Conservation (phyloP, 768 basidiomycete genomes). For the Sutorius australiensis region DNA sequence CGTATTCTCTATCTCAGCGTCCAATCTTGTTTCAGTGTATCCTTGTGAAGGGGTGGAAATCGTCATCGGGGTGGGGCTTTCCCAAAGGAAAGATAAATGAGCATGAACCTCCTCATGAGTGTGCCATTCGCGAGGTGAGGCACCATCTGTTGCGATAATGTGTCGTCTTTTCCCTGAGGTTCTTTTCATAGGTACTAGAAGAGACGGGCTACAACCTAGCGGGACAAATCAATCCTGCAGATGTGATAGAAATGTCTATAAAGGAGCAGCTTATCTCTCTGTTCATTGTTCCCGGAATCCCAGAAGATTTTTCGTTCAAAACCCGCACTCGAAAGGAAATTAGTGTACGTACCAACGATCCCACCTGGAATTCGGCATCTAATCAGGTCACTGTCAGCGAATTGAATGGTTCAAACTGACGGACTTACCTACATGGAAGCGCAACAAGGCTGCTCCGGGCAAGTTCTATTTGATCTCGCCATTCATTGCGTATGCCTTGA, state of each 20-base stretch:
- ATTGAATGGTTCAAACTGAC: conserved; percentile 93
- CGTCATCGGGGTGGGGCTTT: conserved; percentile 97
- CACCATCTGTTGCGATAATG: background rate
- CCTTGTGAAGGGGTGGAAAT: conserved; percentile 98
- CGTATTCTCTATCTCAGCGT: conserved; percentile 7
- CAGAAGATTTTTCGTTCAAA: conserved; percentile 84
- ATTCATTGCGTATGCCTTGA: conserved; percentile 70
- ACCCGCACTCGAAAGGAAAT: conserved; percentile 98
- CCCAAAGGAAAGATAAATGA: conserved; percentile 99
- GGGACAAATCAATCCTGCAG: conserved; percentile 56
- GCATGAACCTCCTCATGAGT: conserved; percentile 75
- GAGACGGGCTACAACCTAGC: conserved; percentile 93
- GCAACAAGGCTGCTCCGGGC: conserved; percentile 60
- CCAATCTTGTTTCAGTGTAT: conserved; percentile 58
- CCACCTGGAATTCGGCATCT: conserved; percentile 5
- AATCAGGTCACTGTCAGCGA: conserved; percentile 51
- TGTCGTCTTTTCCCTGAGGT: conserved; percentile 6
- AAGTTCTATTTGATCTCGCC: conserved; percentile 96
- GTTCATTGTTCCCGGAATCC: conserved; percentile 84
- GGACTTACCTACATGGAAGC: conserved; percentile 92
- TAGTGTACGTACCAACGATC: conserved; percentile 56
- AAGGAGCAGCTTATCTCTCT: conserved; percentile 89
- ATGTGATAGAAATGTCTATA: conserved; percentile 82
- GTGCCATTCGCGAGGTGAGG: conserved; percentile 88
- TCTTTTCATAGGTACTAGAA: conserved; percentile 73